Base-by-base conservation (phyloP, 768 basidiomycete genomes). In the Pulveroboletus sp. region DNA sequence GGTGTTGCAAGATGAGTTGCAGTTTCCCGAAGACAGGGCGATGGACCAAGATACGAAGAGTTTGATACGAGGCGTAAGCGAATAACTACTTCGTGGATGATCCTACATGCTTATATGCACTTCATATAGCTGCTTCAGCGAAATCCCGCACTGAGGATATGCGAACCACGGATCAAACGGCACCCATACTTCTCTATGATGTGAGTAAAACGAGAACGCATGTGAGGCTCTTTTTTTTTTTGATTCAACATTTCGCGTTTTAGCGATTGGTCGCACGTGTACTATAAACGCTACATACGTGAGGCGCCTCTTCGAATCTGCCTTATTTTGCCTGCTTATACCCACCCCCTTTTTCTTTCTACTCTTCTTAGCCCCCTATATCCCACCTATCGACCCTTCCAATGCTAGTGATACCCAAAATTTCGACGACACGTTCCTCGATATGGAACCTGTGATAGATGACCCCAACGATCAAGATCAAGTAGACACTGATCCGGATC, bases 121-220 rank as follows among this genome's bases (percentile, higher is more conserved):
- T 55, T 55, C 46, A 14, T 28, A 26, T 59, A 94, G 93, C 77
- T 99, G 21, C 78, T 99, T 40, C 93, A 96, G 79, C 82, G 92
- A 55, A 89, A 94, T 65, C 96, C 96, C 50, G 83, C 81, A 8
- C 78, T 97, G 31, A 77, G 96, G 52, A 87, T 99, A 64, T 87
- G 85, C 51, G 94, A 97, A 67, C 91, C 93, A 38, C 81, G 91
- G 62, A 88, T 98, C 67, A 95, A 96, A 75, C 79, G 82, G 52
- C 93, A 95, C 70, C 88, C 88, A 5, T 98, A 98, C 73, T 96
- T 98, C 72, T 85, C 86, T 11, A 89, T 89, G 85, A 93, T 97
- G 84, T 89, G 62, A 57, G 87, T 75, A 9, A 27, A 39, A 41
- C 14, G 15, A 39, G 6, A 30, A 55, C 47, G 43, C 38, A 30